Percentiles rank a stretch among this genome's conserved stretches.
phyloP scores from a whole-genome alignment of 176 grass and related monocot genomes.

The Aegilops speltoides region DNA sequence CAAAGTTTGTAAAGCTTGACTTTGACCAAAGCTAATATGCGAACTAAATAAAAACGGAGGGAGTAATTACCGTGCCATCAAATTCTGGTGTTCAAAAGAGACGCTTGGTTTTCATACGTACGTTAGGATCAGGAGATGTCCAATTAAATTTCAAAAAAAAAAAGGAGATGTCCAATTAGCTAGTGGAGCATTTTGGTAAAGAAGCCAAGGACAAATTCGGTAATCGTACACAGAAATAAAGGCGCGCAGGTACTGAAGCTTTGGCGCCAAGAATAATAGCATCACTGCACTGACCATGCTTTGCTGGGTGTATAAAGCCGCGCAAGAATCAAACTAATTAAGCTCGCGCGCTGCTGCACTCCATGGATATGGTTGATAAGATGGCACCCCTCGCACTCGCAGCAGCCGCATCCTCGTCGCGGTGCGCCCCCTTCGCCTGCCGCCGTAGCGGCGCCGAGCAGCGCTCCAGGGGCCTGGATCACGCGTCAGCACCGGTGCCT shows the following conservation, averaged over 20 bases:
- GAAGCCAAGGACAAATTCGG: neutral
- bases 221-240: neutral
- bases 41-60: too few species aligned
- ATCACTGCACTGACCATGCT: neutral
- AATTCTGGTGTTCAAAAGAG: too few species aligned
- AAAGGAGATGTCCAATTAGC: too few species aligned
- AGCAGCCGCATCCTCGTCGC: neutral
- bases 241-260: neutral
- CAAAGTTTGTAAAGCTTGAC: too few species aligned
- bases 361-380: neutral
- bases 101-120: too few species aligned
- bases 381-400: neutral
- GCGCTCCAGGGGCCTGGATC: neutral
- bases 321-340: neutral
- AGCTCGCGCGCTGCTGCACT: neutral
- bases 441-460: neutral
- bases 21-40: too few species aligned
- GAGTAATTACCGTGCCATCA: too few species aligned
- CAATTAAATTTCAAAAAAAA: too few species aligned
- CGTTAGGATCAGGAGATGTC: too few species aligned
- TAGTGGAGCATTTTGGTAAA: too few species aligned
- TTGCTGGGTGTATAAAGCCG: neutral
- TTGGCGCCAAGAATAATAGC: neutral
- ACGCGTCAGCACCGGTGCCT: neutral
- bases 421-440: slow-evolving; percentile 31